phyloP scores from a whole-genome alignment of 495 filamentous ascomycete species.

The Penicillium maclennaniae region DNA sequence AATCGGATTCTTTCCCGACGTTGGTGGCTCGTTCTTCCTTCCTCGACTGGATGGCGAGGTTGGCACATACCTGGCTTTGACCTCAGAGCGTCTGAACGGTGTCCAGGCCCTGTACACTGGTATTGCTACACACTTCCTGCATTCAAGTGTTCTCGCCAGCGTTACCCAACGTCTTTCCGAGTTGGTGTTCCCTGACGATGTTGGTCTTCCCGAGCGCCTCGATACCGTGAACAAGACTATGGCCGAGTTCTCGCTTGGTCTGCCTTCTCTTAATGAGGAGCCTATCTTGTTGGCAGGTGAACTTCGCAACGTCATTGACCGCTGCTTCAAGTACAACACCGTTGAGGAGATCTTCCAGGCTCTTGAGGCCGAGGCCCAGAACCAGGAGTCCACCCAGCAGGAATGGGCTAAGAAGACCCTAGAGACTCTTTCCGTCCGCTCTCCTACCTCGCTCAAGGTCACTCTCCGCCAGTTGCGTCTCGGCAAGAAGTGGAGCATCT shows the following conservation, averaged over 20 bases:
- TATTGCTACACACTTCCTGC: conserved; percentile 89
- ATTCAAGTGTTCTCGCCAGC: conserved; percentile 76
- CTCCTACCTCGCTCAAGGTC: conserved; percentile 80
- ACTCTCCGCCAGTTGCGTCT: conserved; percentile 74
- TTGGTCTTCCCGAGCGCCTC: conserved; percentile 55
- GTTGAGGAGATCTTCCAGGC: conserved; percentile 68
- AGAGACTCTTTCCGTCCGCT: conserved; percentile 64
- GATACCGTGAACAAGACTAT: conserved; percentile 78
- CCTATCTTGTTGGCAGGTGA: conserved; percentile 59
- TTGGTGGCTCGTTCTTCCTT: conserved; percentile 92
- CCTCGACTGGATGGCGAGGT: conserved; percentile 77
- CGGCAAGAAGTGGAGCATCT: conserved; percentile 70
- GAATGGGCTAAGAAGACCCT: conserved; percentile 75
- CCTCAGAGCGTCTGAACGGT: conserved; percentile 74
- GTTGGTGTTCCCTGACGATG: conserved; percentile 76
- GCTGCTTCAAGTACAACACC: conserved; percentile 65
- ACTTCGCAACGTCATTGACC: conserved; percentile 75
- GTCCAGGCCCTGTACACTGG: conserved; percentile 78
- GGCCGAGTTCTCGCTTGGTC: conserved; percentile 81
- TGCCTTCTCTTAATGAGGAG: conserved; percentile 62
- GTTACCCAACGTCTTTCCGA: conserved; percentile 85
- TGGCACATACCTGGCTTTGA: conserved; percentile 89
- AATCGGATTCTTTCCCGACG: conserved; percentile 98
- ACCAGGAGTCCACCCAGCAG: conserved; percentile 23
- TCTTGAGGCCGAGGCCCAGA: conserved; percentile 53